Evolutionary conservation across 352 stramenopile genomes (phyloP).

Genomic region (Elongisporangium senticosum): DNA sequence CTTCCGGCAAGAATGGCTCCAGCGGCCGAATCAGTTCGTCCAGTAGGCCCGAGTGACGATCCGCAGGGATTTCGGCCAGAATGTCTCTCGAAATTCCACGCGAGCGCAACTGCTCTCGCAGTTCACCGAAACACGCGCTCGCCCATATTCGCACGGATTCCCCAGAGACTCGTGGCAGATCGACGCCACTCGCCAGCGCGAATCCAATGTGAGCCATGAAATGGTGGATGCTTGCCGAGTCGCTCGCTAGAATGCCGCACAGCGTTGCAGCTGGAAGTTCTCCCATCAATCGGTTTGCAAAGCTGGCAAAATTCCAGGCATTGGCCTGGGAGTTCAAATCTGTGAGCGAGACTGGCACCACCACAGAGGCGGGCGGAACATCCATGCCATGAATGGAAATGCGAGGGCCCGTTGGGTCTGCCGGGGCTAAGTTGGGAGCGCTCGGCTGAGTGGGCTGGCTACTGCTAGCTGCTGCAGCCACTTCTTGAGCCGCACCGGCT

Average conservation of each 20-base stretch:
- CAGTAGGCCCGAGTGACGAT: constrained; percentile 24
- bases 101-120: constrained; percentile 33
- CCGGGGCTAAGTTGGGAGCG: neutral
- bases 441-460: constrained; percentile 1
- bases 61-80: constrained; percentile 20
- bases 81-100: constrained; percentile 28
- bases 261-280: constrained; percentile 43
- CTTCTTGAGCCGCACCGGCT: neutral
- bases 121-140: constrained; percentile 33
- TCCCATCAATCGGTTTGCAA: constrained; percentile 37
- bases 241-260: constrained; percentile 44
- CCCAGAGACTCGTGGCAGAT: constrained; percentile 55
- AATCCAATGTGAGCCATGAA: constrained; percentile 52
- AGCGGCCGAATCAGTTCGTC: constrained; percentile 40
- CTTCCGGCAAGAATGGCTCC: constrained; percentile 52
- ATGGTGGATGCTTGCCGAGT: constrained; percentile 43
- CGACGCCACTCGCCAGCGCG: constrained; percentile 50
- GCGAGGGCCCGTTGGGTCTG: constrained; percentile 8
- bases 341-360: constrained; percentile 47
- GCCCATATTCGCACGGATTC: constrained; percentile 52
- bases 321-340: constrained; percentile 30
- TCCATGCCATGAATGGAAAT: constrained; percentile 32
- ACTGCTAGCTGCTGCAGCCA: constrained; percentile 2
- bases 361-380: constrained; percentile 37
- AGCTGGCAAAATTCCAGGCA: constrained; percentile 55